phyloP scores from a whole-genome alignment of 108 stramenopile genomes.

The Skeletonema menzelii region DNA sequence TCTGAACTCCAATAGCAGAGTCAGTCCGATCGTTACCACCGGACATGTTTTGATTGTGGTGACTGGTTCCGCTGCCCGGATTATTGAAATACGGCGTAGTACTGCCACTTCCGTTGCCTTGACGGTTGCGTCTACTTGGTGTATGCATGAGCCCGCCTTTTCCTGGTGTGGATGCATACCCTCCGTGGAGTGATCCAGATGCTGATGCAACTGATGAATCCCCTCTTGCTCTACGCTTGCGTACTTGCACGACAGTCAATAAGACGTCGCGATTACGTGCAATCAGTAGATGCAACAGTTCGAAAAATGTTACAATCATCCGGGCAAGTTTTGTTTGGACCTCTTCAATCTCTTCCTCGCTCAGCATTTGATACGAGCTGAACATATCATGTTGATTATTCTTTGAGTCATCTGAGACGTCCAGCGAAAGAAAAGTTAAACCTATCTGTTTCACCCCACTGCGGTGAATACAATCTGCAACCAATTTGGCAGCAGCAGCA shows the following conservation, averaged over 20 bases:
- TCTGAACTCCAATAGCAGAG: constrained; percentile 83
- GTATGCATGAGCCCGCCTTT: constrained; percentile 9
- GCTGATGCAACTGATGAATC: constrained; percentile 24
- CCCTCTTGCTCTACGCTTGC: constrained; percentile 50
- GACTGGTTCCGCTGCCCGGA: not conserved
- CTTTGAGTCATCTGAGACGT: constrained; percentile 42
- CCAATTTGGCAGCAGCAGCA: constrained; percentile 81
- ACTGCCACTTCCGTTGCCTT: constrained; percentile 4
- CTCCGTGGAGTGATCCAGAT: constrained; percentile 29
- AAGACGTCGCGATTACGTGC: constrained; percentile 80
- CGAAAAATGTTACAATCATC: constrained; percentile 80
- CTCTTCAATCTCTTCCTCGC: constrained; percentile 68
- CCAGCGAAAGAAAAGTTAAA: constrained; percentile 55
- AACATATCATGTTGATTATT: constrained; percentile 13
- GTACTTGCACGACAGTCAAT: constrained; percentile 64
- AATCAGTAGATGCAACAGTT: constrained; percentile 81
- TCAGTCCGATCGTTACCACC: constrained; percentile 62
- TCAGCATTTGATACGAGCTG: constrained; percentile 54
- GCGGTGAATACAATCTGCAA: constrained; percentile 83
- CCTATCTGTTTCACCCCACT: constrained; percentile 88
- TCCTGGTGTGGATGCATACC: constrained; percentile 18
- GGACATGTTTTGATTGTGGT: not conserved
- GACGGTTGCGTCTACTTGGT: not conserved
- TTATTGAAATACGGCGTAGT: constrained; percentile 1
- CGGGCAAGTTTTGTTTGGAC: constrained; percentile 75